These are phyloP conservation scores for Albatrellus ellisii DNA, from an alignment of 768 basidiomycete genomes.

Conservation along the genomic window DNA sequence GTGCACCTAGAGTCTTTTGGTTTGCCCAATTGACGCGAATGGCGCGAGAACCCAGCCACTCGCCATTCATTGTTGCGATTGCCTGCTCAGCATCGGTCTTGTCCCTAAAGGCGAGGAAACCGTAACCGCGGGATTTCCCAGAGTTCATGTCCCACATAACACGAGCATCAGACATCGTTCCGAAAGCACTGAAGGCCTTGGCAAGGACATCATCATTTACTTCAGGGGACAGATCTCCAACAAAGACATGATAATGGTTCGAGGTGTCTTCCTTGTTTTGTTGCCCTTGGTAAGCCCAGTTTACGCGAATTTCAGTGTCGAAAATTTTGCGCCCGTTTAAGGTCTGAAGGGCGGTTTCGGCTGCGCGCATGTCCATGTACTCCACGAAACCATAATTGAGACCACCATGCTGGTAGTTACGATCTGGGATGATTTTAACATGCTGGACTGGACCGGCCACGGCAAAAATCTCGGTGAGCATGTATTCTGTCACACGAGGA, in stretches of 20 bases:
- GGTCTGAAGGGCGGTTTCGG: constrained; percentile 97
- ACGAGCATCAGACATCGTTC: constrained; percentile 90
- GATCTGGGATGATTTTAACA: constrained; percentile 99
- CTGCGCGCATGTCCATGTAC: constrained; percentile 97
- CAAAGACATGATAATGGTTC: constrained; percentile 96
- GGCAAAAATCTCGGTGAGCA: constrained; percentile 96
- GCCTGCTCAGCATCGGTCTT: constrained; percentile 99
- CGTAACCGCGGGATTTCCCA: constrained; percentile 95
- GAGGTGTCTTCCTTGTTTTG: constrained; percentile 99
- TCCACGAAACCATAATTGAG: constrained; percentile 99
- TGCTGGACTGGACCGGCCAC: constrained; percentile 95
- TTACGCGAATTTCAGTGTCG: constrained; percentile 98
- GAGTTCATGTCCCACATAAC: constrained; percentile 99
- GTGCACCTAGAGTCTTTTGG: constrained; percentile 84
- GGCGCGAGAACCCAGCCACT: constrained; percentile 96
- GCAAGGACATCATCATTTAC: constrained; percentile 95
- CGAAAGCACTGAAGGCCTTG: constrained; percentile 97
- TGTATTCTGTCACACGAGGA: constrained; percentile 96
- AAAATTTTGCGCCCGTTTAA: constrained; percentile 99
- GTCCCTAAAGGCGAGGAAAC: constrained; percentile 97
- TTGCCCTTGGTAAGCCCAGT: constrained; percentile 98
- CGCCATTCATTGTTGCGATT: constrained; percentile 99
- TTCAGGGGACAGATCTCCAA: constrained; percentile 98
- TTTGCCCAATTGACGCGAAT: constrained; percentile 99
- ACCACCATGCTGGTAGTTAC: constrained; percentile 98